Evolutionary conservation across 768 basidiomycete genomes (phyloP).

Genomic region (Leccinum ochraceum): DNA sequence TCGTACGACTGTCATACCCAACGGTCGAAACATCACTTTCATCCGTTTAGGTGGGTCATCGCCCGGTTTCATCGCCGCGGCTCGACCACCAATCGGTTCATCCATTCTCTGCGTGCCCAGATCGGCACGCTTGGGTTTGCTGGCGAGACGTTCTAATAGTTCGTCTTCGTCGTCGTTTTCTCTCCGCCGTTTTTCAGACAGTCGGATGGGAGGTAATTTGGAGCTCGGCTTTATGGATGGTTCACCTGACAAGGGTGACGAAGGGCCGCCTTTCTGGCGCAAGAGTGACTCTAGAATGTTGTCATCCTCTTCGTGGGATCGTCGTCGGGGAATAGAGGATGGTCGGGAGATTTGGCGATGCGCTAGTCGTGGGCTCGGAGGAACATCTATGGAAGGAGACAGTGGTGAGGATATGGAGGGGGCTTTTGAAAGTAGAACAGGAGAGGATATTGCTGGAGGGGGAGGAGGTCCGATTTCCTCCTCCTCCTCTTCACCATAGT

Average conservation of each 20-base stretch:
- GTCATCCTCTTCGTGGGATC: conserved; percentile 50
- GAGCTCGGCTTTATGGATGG: conserved; percentile 29
- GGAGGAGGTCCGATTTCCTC: conserved; percentile 31
- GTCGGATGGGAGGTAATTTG: conserved; percentile 47
- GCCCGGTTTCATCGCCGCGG: conserved; percentile 30
- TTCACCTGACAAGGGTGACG: conserved; percentile 39
- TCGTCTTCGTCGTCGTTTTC: conserved; percentile 73
- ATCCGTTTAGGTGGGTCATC: conserved; percentile 64
- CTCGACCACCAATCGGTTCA: conserved; percentile 22
- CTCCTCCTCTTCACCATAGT: conserved; percentile 71
- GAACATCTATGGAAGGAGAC: conserved; percentile 37
- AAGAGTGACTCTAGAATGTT: conserved; percentile 58
- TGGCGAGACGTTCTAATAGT: conserved; percentile 57
- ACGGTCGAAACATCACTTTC: conserved; percentile 65
- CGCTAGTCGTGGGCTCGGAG: conserved; percentile 39
- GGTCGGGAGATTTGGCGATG: conserved; percentile 40
- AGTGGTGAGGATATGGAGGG: conserved; percentile 24
- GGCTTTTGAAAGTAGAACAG: conserved; percentile 16
- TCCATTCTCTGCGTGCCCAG: conserved; percentile 48
- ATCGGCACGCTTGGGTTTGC: conserved; percentile 57
- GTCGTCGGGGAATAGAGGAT: conserved; percentile 48
- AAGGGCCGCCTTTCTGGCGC: conserved; percentile 36
- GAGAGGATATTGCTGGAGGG: conserved; percentile 16
- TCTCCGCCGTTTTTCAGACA: conserved; percentile 70
- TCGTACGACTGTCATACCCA: conserved; percentile 29